phyloP scores from a whole-genome alignment of 2,329 filamentous ascomycete species.

The Thermochaetoides dissita region DNA sequence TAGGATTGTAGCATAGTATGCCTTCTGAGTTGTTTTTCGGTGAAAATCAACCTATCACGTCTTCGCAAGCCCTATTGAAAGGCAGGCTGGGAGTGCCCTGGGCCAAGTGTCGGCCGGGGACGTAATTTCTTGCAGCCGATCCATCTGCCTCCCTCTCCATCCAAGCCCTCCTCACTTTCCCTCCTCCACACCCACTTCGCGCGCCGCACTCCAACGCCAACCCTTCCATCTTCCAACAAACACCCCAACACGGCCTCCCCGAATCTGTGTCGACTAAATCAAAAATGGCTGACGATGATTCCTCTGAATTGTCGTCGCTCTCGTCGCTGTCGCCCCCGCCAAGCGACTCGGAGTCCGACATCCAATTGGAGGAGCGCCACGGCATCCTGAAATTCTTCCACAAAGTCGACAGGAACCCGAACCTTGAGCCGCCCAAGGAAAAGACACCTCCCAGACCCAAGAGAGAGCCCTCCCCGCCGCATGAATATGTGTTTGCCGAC shows the following conservation, averaged over 20 bases:
- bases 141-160: conserved; percentile 8
- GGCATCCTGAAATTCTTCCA: conserved; percentile 57
- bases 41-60: conserved; percentile 16
- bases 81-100: conserved; percentile 10
- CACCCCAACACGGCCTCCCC: neutral
- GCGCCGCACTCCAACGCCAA: conserved; percentile 15
- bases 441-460: conserved; percentile 57
- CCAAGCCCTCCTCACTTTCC: conserved; percentile 16
- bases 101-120: conserved; percentile 14
- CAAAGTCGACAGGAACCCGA: conserved; percentile 34
- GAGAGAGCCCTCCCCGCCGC: conserved; percentile 73
- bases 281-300: conserved; percentile 47
- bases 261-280: conserved; percentile 4
- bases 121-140: conserved; percentile 18
- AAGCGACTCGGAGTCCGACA: conserved; percentile 39
- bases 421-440: conserved; percentile 34
- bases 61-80: conserved; percentile 3
- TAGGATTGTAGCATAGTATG: conserved; percentile 5
- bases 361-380: conserved; percentile 35
- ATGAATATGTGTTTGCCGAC: conserved; percentile 80
- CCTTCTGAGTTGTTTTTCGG: conserved; percentile 3
- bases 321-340: conserved; percentile 29
- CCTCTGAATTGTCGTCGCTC: conserved; percentile 46
- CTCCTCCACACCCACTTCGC: conserved; percentile 17
- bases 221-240: too few relatives aligned